Conservation (phyloP, 2,329 filamentous ascomycete genomes). For the Ceratocystis harringtonii region DNA sequence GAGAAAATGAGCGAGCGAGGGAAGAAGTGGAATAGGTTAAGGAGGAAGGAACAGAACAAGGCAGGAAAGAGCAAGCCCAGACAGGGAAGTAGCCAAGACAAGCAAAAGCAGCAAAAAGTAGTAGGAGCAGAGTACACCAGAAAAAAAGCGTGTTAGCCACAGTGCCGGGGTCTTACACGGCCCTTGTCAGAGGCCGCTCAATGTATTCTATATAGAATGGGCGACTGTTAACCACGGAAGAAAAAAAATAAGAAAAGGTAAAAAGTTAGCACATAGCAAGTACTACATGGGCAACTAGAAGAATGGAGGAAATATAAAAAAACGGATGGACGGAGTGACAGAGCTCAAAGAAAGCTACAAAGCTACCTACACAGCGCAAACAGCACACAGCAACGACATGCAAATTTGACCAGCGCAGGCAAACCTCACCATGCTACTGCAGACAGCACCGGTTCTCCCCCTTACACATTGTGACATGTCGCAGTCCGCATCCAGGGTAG, state of each 20-base stretch:
- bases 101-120: background rate
- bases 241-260: background rate
- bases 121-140: background rate
- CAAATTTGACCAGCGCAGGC: background rate
- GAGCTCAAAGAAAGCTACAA: too few species aligned
- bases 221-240: background rate
- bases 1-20: slow-evolving; percentile 9
- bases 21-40: slow-evolving; percentile 6
- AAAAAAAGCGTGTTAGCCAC: slow-evolving; percentile 6
- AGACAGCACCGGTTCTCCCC: background rate
- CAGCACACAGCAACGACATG: background rate
- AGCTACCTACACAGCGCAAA: too few species aligned
- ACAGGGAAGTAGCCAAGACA: slow-evolving; percentile 6
- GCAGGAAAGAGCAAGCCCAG: slow-evolving; percentile 18
- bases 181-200: background rate
- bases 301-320: slow-evolving; percentile 4
- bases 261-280: background rate
- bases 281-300: background rate
- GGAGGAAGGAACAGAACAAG: slow-evolving; percentile 23
- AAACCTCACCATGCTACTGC: background rate
- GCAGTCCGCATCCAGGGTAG: background rate
- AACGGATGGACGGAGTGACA: background rate
- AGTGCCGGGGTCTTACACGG: slow-evolving; percentile 6
- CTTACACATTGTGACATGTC: background rate
- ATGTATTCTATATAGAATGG: background rate